Evolutionary conservation across 192 early-diverging fungal genomes (phyloP).

Genomic region (Backusella sp.): DNA sequence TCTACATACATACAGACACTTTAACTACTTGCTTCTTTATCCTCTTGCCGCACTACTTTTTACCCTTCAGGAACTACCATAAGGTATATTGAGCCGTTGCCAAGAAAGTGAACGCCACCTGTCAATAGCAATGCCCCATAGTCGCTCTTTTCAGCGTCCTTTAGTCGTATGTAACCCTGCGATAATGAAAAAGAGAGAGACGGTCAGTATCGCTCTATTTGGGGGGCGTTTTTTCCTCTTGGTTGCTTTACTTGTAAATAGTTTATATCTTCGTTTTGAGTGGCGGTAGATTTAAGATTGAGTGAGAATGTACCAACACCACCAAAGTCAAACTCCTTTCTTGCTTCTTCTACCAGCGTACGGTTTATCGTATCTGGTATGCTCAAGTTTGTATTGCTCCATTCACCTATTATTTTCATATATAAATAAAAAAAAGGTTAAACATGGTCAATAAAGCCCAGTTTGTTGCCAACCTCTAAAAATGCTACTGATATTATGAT

Average conservation of each 20-base stretch:
- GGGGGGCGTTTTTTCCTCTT: not conserved
- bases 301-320: slow-evolving; percentile 28
- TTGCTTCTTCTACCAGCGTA: slow-evolving; percentile 14
- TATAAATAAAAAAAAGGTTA: slow-evolving; percentile 21
- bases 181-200: not conserved
- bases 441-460: not conserved
- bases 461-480: slow-evolving; percentile 40
- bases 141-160: slow-evolving; percentile 46
- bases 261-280: slow-evolving; percentile 44
- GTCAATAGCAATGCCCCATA: slow-evolving; percentile 43
- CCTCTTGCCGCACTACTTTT: not conserved
- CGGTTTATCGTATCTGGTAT: slow-evolving; percentile 10
- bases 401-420: slow-evolving; percentile 20
- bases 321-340: slow-evolving; percentile 24
- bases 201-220: not conserved
- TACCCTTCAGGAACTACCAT: slow-evolving; percentile 47
- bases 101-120: slow-evolving; percentile 51
- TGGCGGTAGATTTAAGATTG: slow-evolving; percentile 33
- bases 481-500: slow-evolving; percentile 52
- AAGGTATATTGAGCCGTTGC: slow-evolving; percentile 53
- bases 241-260: slow-evolving; percentile 40
- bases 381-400: slow-evolving; percentile 21
- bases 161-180: slow-evolving; percentile 45
- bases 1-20: not conserved
- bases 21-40: too few species aligned